Evolutionary conservation across 768 basidiomycete species (phyloP), one percentile per base, ranked within the genome.

Genomic region (Lactarius indigo): DNA sequence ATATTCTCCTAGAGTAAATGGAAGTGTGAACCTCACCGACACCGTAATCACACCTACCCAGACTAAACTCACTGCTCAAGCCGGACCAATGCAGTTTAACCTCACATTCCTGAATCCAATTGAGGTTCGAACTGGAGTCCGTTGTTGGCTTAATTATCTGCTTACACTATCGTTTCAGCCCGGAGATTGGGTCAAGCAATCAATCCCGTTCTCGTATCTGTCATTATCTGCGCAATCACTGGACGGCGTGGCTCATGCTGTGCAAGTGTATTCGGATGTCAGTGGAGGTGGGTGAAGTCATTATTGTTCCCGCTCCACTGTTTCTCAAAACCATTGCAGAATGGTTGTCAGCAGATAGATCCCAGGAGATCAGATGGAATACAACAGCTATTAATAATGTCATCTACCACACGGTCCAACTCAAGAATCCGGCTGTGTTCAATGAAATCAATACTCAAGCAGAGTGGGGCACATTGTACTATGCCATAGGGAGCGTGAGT

Each of bases 191-290:
- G 75, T 78, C 55, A 72, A 72, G 28, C 78, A 79, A 63, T 79
- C 79, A 1, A 60, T 80, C 4, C 79, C 80, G 5, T 79, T 80
- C 70, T 76, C 78, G 12, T 81, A 80, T 60, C 55, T 80, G n/a
- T 68, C 74, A 9, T 63, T 81, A 6, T 68, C 72, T 8, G 78
- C 74, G 5, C 44, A 33, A 5, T 71, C 79, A 0, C 66, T 70
- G 20, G 79, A 81, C 61, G 76, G 75, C 9, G 65, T 65, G 15
- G 33, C 72, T 18, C 80, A 81, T 62, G 12, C 42, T 20, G 75
- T 79, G 9, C 76, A 80, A 61, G 70, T 80, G 5, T 81, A 80
- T 65, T 75, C 78, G 0, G 80, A 81, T 64, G 76, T 81, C 56
- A 79, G 75, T 57, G 78, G 73, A 68, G 79, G 78, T 78, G 54